A percentile compares a stretch with the other conserved stretches of the same genome.
Conservation (phyloP, 768 basidiomycete species). For the Tricholomella constricta region DNA sequence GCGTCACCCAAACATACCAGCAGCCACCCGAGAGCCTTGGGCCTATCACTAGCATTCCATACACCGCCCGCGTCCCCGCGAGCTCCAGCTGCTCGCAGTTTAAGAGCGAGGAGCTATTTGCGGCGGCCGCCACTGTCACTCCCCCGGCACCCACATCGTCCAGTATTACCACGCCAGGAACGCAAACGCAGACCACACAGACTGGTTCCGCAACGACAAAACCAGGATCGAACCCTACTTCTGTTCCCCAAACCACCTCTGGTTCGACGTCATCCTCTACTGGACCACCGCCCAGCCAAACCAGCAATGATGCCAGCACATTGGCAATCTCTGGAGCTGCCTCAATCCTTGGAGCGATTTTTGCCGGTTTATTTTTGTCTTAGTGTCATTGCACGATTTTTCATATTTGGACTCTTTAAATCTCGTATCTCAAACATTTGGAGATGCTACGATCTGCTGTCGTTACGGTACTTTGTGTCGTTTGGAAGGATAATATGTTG, state of each 20-base stretch:
- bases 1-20: slow-evolving; percentile 32
- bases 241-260: neutral
- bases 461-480: no score
- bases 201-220: neutral
- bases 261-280: neutral
- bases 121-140: slow-evolving; percentile 10
- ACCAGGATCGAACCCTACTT: neutral
- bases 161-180: no score
- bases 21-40: slow-evolving; percentile 42
- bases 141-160: neutral
- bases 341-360: neutral
- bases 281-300: neutral
- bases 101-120: slow-evolving; percentile 31
- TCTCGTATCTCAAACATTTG: no score
- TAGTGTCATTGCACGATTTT: neutral
- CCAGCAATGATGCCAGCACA: neutral
- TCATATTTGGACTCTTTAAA: no score
- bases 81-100: slow-evolving; percentile 37
- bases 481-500: no score
- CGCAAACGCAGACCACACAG: neutral
- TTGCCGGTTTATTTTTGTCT: neutral
- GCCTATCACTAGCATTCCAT: slow-evolving; percentile 38
- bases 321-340: neutral
- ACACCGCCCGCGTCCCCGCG: slow-evolving; percentile 36
- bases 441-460: no score